Base-by-base conservation (phyloP, 2,329 filamentous ascomycete genomes). In the Rachicladosporium sp. region DNA sequence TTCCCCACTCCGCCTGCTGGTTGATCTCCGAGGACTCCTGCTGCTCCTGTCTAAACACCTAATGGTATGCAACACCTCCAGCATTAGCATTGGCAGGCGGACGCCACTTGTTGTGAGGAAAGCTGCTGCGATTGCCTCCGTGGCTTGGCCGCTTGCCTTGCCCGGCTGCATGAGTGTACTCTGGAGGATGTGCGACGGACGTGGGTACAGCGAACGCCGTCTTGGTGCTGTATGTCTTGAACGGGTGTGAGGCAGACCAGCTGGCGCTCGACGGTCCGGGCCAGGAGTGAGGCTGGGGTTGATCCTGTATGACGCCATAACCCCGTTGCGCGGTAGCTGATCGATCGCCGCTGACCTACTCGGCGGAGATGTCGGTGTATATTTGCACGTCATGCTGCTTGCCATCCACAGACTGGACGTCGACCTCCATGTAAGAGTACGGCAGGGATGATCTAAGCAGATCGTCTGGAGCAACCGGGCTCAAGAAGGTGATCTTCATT, bases 361-460 rank as follows among this genome's bases (percentile, higher is more conserved):
- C 81, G 40, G 75, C 78, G 38, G 80, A 78, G 29, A 84, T 76
- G 51, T 87, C 82, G 19, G 78, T 67, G 53, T 87, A 87, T 2
- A 87, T 50, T 53, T 84, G 73, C 4, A 86, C 78, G 34, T 71
- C 61, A 55, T 86, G 82, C 1, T 64, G 49, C 3, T 54, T 54
- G 5, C 76, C 78, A 57, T 86, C 81, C 1, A 73, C 53, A 1
- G 80, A 79, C 30, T 59, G 59, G 6, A 81, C 74, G 6, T 69
- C 69, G 11, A 82, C 72, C 23, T 80, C 63, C 38, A 86, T 62
- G 57, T 86, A 86, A 1, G 80, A 80, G 46, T 81, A 82, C 10
- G 76, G 66, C 30, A 84, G 62, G 4, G 80, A 84, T 54, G 84
- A 80, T 13, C 79, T 66, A 43, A 68, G 69, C 9, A 80, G 56